A percentile compares a stretch with the other conserved stretches of the same genome.
phyloP scores from a whole-genome alignment of 306 rosid genomes.

The Prinsepia uniflora region DNA sequence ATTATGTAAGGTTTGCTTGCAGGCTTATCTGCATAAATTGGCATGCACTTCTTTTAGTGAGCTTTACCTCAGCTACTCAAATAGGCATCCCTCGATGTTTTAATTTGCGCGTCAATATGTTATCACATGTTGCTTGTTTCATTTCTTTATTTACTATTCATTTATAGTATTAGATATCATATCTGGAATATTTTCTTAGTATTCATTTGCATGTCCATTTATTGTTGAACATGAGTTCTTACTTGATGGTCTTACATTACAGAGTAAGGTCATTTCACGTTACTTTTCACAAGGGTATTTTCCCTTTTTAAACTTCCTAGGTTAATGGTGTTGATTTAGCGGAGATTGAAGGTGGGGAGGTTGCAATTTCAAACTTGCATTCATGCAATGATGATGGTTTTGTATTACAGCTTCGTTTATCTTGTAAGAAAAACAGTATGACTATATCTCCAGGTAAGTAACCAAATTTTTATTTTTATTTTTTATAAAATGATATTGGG shows the following conservation, averaged over 20 bases:
- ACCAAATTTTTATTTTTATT: no score
- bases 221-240: background rate
- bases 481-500: no score
- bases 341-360: conserved; percentile 61
- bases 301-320: conserved; percentile 23
- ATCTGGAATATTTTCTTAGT: background rate
- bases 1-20: background rate
- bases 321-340: conserved; percentile 51
- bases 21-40: background rate
- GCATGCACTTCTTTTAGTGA: background rate
- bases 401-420: conserved; percentile 51
- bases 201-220: background rate
- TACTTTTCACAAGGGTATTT: conserved; percentile 2
- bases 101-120: no score
- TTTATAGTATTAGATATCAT: background rate
- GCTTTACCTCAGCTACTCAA: background rate
- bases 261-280: background rate
- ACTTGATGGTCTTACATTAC: background rate
- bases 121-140: background rate
- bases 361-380: conserved; percentile 54
- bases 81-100: background rate
- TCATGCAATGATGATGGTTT: conserved; percentile 65
- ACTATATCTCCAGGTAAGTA: conserved; percentile 23
- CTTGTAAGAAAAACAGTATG: background rate
- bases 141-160: background rate